These are phyloP conservation scores for Malus hybrid DNA, from an alignment of 331 rosid genomes.

Conservation along the genomic window DNA sequence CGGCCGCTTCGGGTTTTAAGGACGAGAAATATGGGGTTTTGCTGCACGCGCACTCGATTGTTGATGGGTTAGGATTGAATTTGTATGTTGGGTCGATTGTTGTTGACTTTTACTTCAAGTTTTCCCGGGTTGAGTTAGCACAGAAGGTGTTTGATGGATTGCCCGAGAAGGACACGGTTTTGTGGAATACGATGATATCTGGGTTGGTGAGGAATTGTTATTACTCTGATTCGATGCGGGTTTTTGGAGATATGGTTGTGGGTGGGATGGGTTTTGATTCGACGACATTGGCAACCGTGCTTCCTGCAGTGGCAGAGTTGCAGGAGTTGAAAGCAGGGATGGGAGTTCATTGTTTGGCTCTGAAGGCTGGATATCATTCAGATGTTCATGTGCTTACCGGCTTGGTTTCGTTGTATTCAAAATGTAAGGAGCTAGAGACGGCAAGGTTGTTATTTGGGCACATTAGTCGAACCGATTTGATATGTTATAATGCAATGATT, in stretches of 20 bases:
- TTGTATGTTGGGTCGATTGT: constrained; percentile 60
- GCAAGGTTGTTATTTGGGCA: constrained; percentile 57
- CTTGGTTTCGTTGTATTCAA: constrained; percentile 74
- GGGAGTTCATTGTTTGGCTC: constrained; percentile 64
- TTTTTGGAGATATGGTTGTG: constrained; percentile 51
- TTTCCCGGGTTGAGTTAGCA: constrained; percentile 45
- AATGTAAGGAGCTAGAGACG: constrained; percentile 45
- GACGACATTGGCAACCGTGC: constrained; percentile 52
- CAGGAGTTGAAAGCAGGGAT: constrained; percentile 52
- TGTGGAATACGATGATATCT: constrained; percentile 79
- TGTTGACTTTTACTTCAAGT: constrained; percentile 61
- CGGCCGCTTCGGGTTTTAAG: constrained; percentile 40
- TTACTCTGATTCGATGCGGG: constrained; percentile 34
- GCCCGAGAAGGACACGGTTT: constrained; percentile 56
- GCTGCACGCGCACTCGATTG: constrained; percentile 56
- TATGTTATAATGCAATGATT: constrained; percentile 81
- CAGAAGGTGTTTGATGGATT: constrained; percentile 74
- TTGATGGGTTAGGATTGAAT: constrained; percentile 54
- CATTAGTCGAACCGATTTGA: constrained; percentile 56
- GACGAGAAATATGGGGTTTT: constrained; percentile 38
- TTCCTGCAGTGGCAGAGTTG: constrained; percentile 78
- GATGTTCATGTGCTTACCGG: constrained; percentile 64
- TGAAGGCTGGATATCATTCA: constrained; percentile 54
- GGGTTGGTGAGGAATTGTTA: constrained; percentile 63
- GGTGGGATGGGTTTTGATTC: constrained; percentile 48